Conservation (phyloP, 2,329 filamentous ascomycete genomes). For the Scedosporium boydii region DNA sequence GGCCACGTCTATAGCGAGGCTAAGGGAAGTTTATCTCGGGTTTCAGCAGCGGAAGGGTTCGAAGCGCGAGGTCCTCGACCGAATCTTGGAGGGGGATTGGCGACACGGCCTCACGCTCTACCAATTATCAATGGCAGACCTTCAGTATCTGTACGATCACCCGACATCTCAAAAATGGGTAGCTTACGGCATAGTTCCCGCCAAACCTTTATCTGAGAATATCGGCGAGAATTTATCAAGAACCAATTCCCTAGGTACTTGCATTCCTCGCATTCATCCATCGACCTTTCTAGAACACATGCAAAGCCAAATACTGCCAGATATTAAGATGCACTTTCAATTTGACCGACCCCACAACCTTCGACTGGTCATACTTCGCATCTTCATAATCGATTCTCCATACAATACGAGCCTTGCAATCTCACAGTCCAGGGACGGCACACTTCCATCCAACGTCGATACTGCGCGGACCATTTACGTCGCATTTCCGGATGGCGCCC, state of each 20-base stretch:
- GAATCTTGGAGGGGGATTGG: conserved; percentile 61
- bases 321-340: conserved; percentile 78
- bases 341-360: conserved; percentile 60
- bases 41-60: conserved; percentile 52
- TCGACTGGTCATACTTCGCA: conserved; percentile 65
- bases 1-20: conserved; percentile 52
- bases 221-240: conserved; percentile 28
- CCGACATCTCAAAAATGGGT: conserved; percentile 56
- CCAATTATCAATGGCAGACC: conserved; percentile 60
- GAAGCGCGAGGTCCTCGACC: conserved; percentile 53
- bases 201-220: conserved; percentile 21
- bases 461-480: conserved; percentile 65
- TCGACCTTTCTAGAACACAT: conserved; percentile 71
- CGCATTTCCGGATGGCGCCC: conserved; percentile 72
- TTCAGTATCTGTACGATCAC: conserved; percentile 57
- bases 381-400: conserved; percentile 72
- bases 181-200: conserved; percentile 47
- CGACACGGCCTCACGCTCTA: conserved; percentile 54
- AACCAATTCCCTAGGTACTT: conserved; percentile 35
- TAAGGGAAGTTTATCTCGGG: conserved; percentile 55
- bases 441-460: conserved; percentile 41
- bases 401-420: conserved; percentile 56
- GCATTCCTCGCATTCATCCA: conserved; percentile 66
- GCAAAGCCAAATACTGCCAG: conserved; percentile 62
- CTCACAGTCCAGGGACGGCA: conserved; percentile 15